Base-by-base conservation (phyloP, 179 eudicot genomes). In the Beta macrorhiza region DNA sequence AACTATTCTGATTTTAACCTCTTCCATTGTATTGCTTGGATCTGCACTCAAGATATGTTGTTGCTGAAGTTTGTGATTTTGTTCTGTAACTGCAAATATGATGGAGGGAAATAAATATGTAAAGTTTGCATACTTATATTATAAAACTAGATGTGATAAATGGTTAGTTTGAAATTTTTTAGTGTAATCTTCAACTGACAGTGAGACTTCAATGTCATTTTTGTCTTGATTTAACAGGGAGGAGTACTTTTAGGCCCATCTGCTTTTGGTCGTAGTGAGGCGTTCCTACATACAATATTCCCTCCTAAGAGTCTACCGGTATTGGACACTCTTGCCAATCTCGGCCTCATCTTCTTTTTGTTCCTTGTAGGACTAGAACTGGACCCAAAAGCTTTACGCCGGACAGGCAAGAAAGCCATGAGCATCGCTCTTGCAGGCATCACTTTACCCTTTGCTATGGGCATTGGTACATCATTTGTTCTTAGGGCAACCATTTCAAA, bases 171-270 rank as follows among this genome's bases (percentile, higher is more conserved):
- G 7, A 20, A 12, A 13, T 4, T 72, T 20, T 20, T 6, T 4
- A 65, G 44, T 65, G 58, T 72, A 20, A 74, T 25, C 42, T 55
- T 25, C 15, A 55, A 32, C 11, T 55, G 49, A 53, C 14, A 5
- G 44, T 52, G 49, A 74, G 64, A 25, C 25, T 29, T 74, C 7
- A 74, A 59, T 44, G 49, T 15, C 5, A 14, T 47, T 2, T 79
- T 75, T 74, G 47, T 61, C 45, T 73, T 78, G 71, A 7, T 75
- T 44, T 59, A 29, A 79, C 90, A 93, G 98, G 97, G 98, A 75
- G 98, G 98, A 10, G 75, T 89, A 53, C 65, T 89, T 52, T 85
- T 89, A 45, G 92, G 92, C 12, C 92, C 92, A 42, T 89, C 92
- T 17, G 92, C 90, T 59, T 49, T 89, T 22, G 92, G 92, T 8